These are phyloP conservation scores for Cocos nucifera DNA, from an alignment of 176 grass and related monocot genomes.

Conservation along the genomic window DNA sequence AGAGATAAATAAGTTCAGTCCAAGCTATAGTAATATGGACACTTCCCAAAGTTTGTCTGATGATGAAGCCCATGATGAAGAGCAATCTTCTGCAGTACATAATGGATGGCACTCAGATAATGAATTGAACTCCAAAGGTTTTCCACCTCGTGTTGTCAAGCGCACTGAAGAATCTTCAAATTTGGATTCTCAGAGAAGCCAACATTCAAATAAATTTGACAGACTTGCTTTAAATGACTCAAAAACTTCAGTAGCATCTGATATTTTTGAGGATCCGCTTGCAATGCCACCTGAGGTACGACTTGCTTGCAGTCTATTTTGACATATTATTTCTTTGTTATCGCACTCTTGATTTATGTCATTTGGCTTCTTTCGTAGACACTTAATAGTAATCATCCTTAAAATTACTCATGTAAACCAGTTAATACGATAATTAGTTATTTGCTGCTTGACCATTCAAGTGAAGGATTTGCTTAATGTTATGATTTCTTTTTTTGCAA, in stretches of 20 bases:
- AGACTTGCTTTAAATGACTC: constrained; percentile 39
- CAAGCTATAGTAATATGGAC: constrained; percentile 37
- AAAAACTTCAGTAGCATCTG: constrained; percentile 31
- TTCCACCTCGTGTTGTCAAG: constrained; percentile 47
- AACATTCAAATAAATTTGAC: constrained; percentile 28
- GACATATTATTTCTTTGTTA: neutral
- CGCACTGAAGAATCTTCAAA: constrained; percentile 19
- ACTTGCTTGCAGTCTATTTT: constrained; percentile 11
- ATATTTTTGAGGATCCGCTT: constrained; percentile 48
- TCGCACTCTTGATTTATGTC: no score
- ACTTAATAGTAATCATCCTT: no score
- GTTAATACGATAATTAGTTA: no score
- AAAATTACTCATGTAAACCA: no score
- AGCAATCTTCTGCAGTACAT: constrained; percentile 32
- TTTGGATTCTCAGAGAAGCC: constrained; percentile 34
- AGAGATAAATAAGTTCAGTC: constrained; percentile 39
- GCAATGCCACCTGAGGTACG: constrained; percentile 83
- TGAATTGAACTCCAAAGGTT: constrained; percentile 57
- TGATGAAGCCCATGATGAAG: constrained; percentile 66
- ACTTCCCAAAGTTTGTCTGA: constrained; percentile 73
- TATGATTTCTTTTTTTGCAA: no score
- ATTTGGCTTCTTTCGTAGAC: no score
- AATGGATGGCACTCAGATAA: constrained; percentile 81
- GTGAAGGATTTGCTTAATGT: no score
- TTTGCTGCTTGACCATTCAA: no score